Evolutionary conservation across 2,329 filamentous ascomycete genomes (phyloP).

Genomic region (Cercospora sojina): DNA sequence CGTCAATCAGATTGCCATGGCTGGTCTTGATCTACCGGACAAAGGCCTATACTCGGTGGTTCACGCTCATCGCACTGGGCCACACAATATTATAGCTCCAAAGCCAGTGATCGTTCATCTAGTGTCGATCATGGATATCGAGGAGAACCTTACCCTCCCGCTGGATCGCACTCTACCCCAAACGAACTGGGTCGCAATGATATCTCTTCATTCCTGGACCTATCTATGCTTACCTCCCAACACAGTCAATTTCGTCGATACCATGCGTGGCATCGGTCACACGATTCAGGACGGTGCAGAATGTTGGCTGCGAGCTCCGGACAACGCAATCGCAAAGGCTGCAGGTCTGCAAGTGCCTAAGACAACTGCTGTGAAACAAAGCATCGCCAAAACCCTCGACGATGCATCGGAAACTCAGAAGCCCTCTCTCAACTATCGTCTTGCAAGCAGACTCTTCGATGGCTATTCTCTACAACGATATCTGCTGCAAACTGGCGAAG

Average conservation of each 20-base stretch:
- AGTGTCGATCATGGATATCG: neutral
- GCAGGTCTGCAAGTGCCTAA: neutral
- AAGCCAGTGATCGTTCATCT: neutral
- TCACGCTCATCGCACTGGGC: neutral
- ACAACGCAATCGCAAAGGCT: neutral
- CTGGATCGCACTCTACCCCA: neutral
- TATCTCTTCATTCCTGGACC: neutral
- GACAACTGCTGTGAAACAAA: neutral
- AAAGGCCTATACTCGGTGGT: neutral
- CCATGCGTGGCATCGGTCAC: neutral
- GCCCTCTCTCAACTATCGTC: neutral
- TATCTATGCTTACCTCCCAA: neutral
- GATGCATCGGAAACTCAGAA: neutral
- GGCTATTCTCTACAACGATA: conserved; percentile 7
- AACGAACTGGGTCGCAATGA: neutral
- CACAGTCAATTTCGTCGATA: conserved; percentile 6
- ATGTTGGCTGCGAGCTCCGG: conserved; percentile 10
- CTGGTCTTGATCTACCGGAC: neutral
- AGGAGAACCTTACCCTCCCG: neutral
- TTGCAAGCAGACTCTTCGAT: conserved; percentile 1
- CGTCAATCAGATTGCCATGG: neutral
- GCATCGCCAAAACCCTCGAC: neutral
- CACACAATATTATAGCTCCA: neutral
- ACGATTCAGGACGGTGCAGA: conserved; percentile 1
- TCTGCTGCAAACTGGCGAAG: neutral